These are phyloP conservation scores for Dioscorea alata DNA, from an alignment of 106 monocot species.

Conservation along the genomic window DNA sequence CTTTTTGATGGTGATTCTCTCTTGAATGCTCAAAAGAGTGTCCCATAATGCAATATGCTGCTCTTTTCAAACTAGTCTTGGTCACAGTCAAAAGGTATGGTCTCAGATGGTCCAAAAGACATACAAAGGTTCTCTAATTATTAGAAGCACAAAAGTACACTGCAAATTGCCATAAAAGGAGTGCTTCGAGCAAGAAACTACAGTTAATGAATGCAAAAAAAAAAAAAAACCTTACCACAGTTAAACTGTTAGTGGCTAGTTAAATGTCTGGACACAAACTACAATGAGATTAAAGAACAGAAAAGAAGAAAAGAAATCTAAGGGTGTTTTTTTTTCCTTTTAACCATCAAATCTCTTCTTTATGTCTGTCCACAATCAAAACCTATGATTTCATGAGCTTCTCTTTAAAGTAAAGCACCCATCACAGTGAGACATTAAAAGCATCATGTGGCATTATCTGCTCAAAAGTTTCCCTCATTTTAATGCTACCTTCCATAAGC, in stretches of 20 bases:
- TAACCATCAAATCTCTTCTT: constrained; percentile 15
- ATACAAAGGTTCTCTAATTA: constrained; percentile 51
- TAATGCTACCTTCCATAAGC: constrained; percentile 31
- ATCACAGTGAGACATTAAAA: constrained; percentile 41
- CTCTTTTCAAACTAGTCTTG: constrained; percentile 21
- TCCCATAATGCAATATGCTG: constrained; percentile 7
- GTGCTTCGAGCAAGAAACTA: constrained; percentile 25
- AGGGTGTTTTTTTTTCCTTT: constrained; percentile 6
- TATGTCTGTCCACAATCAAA: constrained; percentile 22
- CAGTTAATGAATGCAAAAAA: neutral
- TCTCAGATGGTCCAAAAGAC: constrained; percentile 60
- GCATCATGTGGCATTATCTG: constrained; percentile 65
- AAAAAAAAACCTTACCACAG: constrained; percentile 4
- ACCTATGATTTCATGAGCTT: neutral
- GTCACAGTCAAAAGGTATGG: constrained; percentile 65
- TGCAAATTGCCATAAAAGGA: constrained; percentile 47
- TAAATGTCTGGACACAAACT: neutral
- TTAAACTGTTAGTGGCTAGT: constrained; percentile 1
- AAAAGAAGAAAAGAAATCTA: constrained; percentile 10
- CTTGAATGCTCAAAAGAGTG: neutral
- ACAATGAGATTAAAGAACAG: constrained; percentile 4
- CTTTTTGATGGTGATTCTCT: too few species aligned
- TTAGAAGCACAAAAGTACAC: constrained; percentile 38
- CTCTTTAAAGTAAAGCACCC: constrained; percentile 23
- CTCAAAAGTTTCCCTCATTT: constrained; percentile 41